These are phyloP conservation scores for Morella rubra DNA, from an alignment of 306 rosid species.

Conservation along the genomic window DNA sequence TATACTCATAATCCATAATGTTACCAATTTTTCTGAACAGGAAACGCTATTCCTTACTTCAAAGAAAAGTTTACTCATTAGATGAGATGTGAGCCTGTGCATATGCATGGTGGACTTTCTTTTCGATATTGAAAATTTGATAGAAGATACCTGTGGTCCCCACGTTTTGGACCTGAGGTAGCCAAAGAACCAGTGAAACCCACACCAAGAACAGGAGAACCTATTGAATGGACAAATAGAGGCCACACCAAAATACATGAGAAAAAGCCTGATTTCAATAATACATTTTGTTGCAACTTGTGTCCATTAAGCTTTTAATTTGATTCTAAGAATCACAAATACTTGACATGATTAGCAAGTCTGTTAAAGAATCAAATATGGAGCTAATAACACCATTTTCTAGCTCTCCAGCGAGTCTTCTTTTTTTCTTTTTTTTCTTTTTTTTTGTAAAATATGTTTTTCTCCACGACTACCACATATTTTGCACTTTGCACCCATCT, in stretches of 20 bases:
- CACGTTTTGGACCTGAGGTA: slow-evolving; percentile 57
- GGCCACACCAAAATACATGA: slow-evolving; percentile 8
- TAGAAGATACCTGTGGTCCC: slow-evolving; percentile 74
- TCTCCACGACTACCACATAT: no score
- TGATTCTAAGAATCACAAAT: not conserved
- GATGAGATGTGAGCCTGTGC: not conserved
- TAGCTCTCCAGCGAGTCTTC: not conserved
- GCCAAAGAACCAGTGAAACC: slow-evolving; percentile 86
- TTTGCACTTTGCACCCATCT: no score
- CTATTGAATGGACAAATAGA: slow-evolving; percentile 41
- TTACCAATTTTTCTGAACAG: not conserved
- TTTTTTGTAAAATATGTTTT: no score
- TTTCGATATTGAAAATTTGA: slow-evolving; percentile 9
- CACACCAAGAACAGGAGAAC: slow-evolving; percentile 84
- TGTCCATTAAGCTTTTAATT: not conserved
- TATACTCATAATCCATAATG: not conserved
- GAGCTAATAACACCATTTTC: not conserved
- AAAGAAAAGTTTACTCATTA: not conserved
- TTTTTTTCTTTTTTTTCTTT: no score
- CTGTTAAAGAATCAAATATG: not conserved
- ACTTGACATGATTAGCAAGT: not conserved
- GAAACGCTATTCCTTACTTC: not conserved
- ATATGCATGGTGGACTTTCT: slow-evolving; percentile 2
- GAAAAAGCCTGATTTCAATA: no score
- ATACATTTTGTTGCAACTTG: not conserved